Conservation (phyloP, 2,329 filamentous ascomycete species). For the Didymella glomerata region DNA sequence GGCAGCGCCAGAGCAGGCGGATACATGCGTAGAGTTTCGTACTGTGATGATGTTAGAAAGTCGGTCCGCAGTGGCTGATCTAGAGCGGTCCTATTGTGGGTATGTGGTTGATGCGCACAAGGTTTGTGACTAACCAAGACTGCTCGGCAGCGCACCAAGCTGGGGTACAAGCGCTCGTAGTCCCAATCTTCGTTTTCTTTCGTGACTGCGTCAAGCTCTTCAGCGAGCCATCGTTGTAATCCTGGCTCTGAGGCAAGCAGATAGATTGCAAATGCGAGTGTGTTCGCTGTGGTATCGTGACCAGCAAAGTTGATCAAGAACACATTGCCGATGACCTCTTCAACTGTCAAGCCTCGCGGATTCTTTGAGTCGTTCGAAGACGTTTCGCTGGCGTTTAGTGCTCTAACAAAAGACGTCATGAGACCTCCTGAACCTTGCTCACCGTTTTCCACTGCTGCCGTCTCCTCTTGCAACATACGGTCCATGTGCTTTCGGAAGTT, state of each 20-base stretch:
- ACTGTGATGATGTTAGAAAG: background rate
- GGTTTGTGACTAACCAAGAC: background rate
- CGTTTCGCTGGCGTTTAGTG: background rate
- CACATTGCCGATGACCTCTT: slow-evolving; percentile 53
- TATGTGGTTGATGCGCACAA: slow-evolving; percentile 1
- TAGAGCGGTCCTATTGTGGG: slow-evolving; percentile 1
- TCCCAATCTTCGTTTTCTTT: background rate
- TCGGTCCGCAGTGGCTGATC: background rate
- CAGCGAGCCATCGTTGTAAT: background rate
- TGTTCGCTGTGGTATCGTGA: slow-evolving; percentile 61
- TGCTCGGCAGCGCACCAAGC: background rate
- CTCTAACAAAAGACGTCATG: slow-evolving; percentile 25
- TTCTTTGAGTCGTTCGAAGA: no score
- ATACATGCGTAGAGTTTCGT: background rate
- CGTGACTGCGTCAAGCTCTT: background rate
- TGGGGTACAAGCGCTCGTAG: background rate
- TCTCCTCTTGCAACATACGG: slow-evolving; percentile 27
- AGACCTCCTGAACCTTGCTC: slow-evolving; percentile 22
- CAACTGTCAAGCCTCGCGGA: slow-evolving; percentile 18
- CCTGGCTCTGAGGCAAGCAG: slow-evolving; percentile 29
- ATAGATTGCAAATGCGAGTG: slow-evolving; percentile 15
- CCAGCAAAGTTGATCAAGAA: slow-evolving; percentile 61
- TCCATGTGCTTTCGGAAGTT: slow-evolving; percentile 25
- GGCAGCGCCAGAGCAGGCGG: background rate
- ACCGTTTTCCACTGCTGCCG: slow-evolving; percentile 2